Percentiles rank a stretch among this genome's conserved stretches.
Evolutionary conservation across 2,329 filamentous ascomycete genomes (phyloP).

Genomic region (Incumbomyces delicatus): DNA sequence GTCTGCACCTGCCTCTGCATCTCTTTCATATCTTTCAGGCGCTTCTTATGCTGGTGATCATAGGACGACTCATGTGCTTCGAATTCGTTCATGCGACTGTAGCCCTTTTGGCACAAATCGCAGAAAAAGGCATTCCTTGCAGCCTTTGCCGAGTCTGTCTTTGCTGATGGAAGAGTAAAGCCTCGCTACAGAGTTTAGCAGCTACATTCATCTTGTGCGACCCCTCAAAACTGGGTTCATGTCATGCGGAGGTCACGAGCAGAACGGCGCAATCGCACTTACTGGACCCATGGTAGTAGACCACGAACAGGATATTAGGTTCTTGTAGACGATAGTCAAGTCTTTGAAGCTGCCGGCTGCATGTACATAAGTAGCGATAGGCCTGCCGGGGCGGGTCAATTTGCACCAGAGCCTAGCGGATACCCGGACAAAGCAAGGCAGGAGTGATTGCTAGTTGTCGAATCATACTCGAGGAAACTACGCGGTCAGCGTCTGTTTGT

Average conservation of each 20-base stretch:
- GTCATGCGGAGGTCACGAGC: not conserved
- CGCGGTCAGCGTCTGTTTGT: not conserved
- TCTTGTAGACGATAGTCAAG: too few relatives aligned
- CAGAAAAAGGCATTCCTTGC: slow-evolving; percentile 74
- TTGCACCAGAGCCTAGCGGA: too few relatives aligned
- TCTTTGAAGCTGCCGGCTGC: too few relatives aligned
- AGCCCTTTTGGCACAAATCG: slow-evolving; percentile 84
- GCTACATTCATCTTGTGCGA: slow-evolving; percentile 3
- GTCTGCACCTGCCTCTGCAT: slow-evolving; percentile 28
- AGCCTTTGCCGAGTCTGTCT: slow-evolving; percentile 58
- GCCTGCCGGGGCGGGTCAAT: too few relatives aligned
- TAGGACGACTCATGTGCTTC: slow-evolving; percentile 90
- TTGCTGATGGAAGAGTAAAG: slow-evolving; percentile 36
- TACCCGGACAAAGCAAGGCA: too few relatives aligned
- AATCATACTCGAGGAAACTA: not conserved
- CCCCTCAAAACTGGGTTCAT: not conserved
- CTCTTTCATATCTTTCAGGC: slow-evolving; percentile 38
- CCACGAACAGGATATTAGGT: not conserved
- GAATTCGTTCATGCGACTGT: slow-evolving; percentile 90
- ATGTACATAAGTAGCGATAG: too few relatives aligned
- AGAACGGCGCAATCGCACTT: not conserved
- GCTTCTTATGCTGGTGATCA: slow-evolving; percentile 88
- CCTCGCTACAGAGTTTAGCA: slow-evolving; percentile 7
- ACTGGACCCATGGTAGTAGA: slow-evolving; percentile 7
- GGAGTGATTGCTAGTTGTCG: too few relatives aligned